Evolutionary conservation across 2,329 filamentous ascomycete genomes (phyloP).

Genomic region (Mycosphaerella sp.): DNA sequence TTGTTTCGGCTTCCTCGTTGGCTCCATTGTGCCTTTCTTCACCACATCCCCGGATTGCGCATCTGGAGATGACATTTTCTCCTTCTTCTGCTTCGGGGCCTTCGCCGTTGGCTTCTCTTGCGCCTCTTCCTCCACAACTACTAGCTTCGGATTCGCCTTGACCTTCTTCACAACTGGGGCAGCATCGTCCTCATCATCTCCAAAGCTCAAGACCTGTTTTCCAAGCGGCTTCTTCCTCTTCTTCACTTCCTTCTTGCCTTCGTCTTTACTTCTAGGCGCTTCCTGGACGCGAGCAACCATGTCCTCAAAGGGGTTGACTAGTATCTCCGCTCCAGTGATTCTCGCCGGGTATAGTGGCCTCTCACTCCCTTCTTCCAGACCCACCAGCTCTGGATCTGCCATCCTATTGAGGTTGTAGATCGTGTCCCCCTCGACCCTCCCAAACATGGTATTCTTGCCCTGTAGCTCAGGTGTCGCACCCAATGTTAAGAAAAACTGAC

Average conservation of each 20-base stretch:
- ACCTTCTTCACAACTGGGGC: conserved; percentile 63
- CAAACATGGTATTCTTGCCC: conserved; percentile 89
- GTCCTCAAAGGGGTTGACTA: conserved; percentile 75
- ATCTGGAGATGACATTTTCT: conserved; percentile 12
- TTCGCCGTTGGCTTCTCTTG: conserved; percentile 24
- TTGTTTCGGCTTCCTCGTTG: background rate
- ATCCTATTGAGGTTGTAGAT: conserved; percentile 96
- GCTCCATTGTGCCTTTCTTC: background rate
- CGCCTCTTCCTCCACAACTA: conserved; percentile 40
- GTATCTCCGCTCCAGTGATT: conserved; percentile 65
- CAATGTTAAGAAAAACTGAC: conserved; percentile 95
- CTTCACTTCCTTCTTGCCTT: conserved; percentile 50
- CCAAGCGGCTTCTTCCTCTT: conserved; percentile 63
- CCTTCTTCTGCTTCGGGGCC: conserved; percentile 21
- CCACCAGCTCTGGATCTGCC: conserved; percentile 73
- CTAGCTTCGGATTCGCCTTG: conserved; percentile 72
- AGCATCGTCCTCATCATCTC: conserved; percentile 57
- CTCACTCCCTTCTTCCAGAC: conserved; percentile 59
- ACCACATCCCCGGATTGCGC: conserved; percentile 15
- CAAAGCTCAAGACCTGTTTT: conserved; percentile 74
- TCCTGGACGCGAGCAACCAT: conserved; percentile 64
- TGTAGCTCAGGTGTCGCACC: conserved; percentile 76
- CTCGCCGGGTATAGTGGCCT: conserved; percentile 79
- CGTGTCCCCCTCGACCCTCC: conserved; percentile 83
- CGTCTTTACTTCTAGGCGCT: conserved; percentile 45